Percentiles rank a stretch among this genome's conserved stretches.
Evolutionary conservation across 495 filamentous ascomycete species (phyloP).

Genomic region (Hypoxylon rickii): DNA sequence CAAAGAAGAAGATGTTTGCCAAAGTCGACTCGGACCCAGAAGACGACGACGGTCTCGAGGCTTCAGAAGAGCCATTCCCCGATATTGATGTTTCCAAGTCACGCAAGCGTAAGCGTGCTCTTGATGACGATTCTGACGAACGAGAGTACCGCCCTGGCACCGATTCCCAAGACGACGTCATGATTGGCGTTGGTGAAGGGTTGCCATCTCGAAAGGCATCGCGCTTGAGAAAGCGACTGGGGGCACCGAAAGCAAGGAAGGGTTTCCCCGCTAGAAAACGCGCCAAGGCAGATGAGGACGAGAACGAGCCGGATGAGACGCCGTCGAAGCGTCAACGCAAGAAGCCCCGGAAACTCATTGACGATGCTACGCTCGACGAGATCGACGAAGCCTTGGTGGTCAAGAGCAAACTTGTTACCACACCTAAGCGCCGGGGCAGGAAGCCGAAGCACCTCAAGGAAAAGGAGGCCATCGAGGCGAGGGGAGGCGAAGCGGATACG

Average conservation of each 20-base stretch:
- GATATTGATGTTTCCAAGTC: conserved; percentile 16
- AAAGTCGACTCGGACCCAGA: conserved; percentile 32
- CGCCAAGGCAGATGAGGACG: conserved; percentile 6
- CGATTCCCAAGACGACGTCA: conserved; percentile 32
- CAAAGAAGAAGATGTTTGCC: conserved; percentile 37
- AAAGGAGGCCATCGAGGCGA: conserved; percentile 2
- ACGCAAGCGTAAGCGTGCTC: conserved; percentile 32
- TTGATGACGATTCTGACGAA: conserved; percentile 24
- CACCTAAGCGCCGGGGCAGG: conserved; percentile 31
- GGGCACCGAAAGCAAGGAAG: conserved; percentile 23
- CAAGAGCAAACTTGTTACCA: conserved; percentile 10
- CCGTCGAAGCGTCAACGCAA: conserved; percentile 24
- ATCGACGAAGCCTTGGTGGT: conserved; percentile 15
- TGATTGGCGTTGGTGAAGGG: conserved; percentile 13
- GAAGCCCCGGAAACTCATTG: conserved; percentile 22
- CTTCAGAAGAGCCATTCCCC: conserved; percentile 28
- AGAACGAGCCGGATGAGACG: conserved; percentile 12
- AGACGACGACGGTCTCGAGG: conserved; percentile 28
- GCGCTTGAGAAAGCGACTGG: conserved; percentile 28
- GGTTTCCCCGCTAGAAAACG: conserved; percentile 11
- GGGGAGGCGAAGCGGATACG: conserved; percentile 7
- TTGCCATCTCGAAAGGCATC: conserved; percentile 12
- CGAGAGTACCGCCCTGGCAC: conserved; percentile 30
- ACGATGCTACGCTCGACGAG: conserved; percentile 23
- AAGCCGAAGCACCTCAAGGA: conserved; percentile 35